A percentile compares a stretch with the other conserved stretches of the same genome.
Conservation (phyloP, 139 green algal genomes). For the Chlamydomonas eustigma region DNA sequence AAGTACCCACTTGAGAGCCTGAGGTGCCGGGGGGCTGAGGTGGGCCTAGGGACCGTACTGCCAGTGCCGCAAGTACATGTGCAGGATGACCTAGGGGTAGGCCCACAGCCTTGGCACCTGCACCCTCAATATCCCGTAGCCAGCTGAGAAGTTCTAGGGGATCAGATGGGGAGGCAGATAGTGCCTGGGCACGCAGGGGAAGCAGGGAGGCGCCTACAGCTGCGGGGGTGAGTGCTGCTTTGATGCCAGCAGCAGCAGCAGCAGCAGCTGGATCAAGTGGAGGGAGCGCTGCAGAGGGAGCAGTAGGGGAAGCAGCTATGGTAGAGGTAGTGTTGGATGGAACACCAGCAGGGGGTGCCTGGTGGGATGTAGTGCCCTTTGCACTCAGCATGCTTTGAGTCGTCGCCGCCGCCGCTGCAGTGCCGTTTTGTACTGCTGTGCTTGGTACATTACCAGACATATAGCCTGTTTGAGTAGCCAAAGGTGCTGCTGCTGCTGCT, state of each 20-base stretch:
- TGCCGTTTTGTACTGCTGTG: no score
- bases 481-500: no score
- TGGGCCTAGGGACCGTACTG: background rate
- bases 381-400: no score
- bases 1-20: background rate
- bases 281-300: background rate
- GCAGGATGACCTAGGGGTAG: background rate
- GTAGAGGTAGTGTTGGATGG: background rate
- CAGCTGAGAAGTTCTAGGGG: background rate
- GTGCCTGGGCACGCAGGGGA: background rate
- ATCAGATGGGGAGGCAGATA: background rate
- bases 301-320: background rate
- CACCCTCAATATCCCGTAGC: background rate
- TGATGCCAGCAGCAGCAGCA: background rate
- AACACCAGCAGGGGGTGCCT: background rate
- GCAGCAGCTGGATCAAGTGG: background rate
- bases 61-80: background rate
- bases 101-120: background rate
- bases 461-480: no score
- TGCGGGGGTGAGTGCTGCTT: background rate
- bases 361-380: no score
- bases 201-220: background rate
- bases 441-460: no score
- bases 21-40: background rate
- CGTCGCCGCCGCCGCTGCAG: background rate